phyloP scores from a whole-genome alignment of 1,139 yeast species.

The Hanseniaspora sp. region DNA sequence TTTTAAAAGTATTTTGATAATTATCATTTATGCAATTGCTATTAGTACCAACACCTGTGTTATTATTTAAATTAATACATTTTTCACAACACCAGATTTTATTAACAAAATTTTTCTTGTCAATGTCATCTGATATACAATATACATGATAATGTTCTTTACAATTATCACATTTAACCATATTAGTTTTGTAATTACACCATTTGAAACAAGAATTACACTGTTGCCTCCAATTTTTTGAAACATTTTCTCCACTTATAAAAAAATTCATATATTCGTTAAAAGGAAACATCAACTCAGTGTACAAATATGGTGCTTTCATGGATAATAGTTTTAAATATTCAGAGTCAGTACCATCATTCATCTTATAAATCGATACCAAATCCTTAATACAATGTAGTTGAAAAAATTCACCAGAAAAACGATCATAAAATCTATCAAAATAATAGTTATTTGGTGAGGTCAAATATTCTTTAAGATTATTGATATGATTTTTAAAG shows the following conservation, averaged over 20 bases:
- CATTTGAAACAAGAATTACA: constrained; percentile 75
- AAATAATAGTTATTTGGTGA: constrained; percentile 70
- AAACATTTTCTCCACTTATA: not conserved
- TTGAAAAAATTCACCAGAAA: constrained; percentile 74
- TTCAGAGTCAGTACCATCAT: constrained; percentile 34
- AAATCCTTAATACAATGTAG: constrained; percentile 51
- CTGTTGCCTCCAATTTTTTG: constrained; percentile 30
- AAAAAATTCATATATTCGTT: constrained; percentile 34
- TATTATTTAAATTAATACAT: constrained; percentile 12
- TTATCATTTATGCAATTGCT: too few relatives aligned
- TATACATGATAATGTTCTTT: constrained; percentile 59
- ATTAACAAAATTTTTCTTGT: constrained; percentile 20
- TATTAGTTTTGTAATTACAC: constrained; percentile 58
- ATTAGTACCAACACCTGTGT: too few relatives aligned
- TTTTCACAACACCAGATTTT: constrained; percentile 20
- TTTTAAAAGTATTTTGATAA: constrained; percentile 15
- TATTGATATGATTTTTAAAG: constrained; percentile 37
- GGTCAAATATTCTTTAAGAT: constrained; percentile 34
- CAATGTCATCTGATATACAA: constrained; percentile 38
- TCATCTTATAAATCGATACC: constrained; percentile 35
- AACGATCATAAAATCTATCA: constrained; percentile 75
- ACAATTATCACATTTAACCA: constrained; percentile 79
- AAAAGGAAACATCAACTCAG: constrained; percentile 39
- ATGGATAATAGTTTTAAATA: constrained; percentile 54
- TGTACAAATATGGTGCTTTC: constrained; percentile 62